Conservation (phyloP, 2,329 filamentous ascomycete genomes). For the Pseudocercospora crystallina region DNA sequence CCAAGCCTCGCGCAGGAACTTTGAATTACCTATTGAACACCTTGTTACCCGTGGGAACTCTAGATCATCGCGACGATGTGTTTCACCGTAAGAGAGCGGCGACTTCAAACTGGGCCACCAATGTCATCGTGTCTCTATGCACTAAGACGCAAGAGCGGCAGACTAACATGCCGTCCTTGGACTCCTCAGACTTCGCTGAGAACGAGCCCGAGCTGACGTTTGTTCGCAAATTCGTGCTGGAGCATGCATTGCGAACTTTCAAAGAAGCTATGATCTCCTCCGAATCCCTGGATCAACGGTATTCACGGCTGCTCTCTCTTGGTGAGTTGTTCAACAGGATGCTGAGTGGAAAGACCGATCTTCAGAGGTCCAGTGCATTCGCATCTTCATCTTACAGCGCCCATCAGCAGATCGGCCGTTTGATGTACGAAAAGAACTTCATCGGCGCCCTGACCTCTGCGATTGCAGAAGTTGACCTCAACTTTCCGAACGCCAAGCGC, state of each 20-base stretch:
- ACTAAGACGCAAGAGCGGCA: constrained; percentile 81
- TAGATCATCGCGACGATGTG: constrained; percentile 72
- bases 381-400: constrained; percentile 45
- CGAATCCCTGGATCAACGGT: constrained; percentile 80
- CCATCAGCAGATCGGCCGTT: constrained; percentile 79
- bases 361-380: constrained; percentile 37
- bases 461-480: constrained; percentile 92
- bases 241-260: constrained; percentile 88
- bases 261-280: constrained; percentile 78
- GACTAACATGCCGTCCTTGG: constrained; percentile 27
- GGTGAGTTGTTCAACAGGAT: constrained; percentile 92
- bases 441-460: constrained; percentile 84
- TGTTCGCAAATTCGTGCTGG: constrained; percentile 90
- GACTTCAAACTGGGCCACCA: constrained; percentile 82
- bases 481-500: constrained; percentile 87
- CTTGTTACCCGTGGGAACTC: constrained; percentile 65
- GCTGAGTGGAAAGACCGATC: constrained; percentile 74
- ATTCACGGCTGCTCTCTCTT: constrained; percentile 81
- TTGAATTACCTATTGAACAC: constrained; percentile 90
- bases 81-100: constrained; percentile 78
- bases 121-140: constrained; percentile 81
- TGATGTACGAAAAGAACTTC: constrained; percentile 99
- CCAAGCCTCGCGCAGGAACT: constrained; percentile 88
- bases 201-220: constrained; percentile 84
- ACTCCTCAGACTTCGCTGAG: constrained; percentile 54